Conservation (phyloP, 1,284 basidiomycete species). For the Pholiota adiposa region DNA sequence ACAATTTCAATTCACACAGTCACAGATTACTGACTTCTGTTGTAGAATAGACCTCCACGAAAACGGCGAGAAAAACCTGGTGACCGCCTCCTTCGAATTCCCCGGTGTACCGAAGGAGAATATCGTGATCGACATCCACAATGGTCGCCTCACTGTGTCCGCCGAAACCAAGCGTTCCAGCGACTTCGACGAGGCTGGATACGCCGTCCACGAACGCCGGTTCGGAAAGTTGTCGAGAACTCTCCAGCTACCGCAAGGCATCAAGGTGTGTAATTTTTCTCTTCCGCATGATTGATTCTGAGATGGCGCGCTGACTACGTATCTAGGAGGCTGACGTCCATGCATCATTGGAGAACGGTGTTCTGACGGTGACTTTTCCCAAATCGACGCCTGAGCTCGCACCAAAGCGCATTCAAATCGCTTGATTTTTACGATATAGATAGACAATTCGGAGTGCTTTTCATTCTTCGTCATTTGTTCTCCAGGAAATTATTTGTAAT, state of each 20-base stretch:
- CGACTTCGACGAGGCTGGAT: slow-evolving; percentile 15
- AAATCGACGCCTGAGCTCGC: slow-evolving; percentile 15
- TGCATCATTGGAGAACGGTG: slow-evolving; percentile 19
- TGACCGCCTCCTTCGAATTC: slow-evolving; percentile 20
- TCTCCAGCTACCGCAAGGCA: slow-evolving; percentile 23
- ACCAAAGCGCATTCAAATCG: slow-evolving; percentile 17
- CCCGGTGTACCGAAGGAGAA: slow-evolving; percentile 21
- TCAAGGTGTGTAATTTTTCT: slow-evolving; percentile 17
- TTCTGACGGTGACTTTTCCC: slow-evolving; percentile 21
- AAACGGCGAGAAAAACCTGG: slow-evolving; percentile 17
- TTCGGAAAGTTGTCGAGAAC: slow-evolving; percentile 23
- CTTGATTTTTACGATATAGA: neutral
- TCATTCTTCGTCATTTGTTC: no score
- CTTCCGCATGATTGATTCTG: neutral
- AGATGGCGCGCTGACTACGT: neutral
- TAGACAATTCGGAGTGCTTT: no score
- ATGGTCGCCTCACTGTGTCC: slow-evolving; percentile 19
- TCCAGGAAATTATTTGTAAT: no score
- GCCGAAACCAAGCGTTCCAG: slow-evolving; percentile 15
- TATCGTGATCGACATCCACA: slow-evolving; percentile 23
- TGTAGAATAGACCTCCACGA: slow-evolving; percentile 27
- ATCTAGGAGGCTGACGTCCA: slow-evolving; percentile 1
- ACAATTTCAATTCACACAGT: neutral
- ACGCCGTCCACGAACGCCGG: slow-evolving; percentile 20
- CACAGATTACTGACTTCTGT: neutral